Base-by-base conservation (phyloP, 2,329 filamentous ascomycete genomes). In the Corynespora cassiicola region DNA sequence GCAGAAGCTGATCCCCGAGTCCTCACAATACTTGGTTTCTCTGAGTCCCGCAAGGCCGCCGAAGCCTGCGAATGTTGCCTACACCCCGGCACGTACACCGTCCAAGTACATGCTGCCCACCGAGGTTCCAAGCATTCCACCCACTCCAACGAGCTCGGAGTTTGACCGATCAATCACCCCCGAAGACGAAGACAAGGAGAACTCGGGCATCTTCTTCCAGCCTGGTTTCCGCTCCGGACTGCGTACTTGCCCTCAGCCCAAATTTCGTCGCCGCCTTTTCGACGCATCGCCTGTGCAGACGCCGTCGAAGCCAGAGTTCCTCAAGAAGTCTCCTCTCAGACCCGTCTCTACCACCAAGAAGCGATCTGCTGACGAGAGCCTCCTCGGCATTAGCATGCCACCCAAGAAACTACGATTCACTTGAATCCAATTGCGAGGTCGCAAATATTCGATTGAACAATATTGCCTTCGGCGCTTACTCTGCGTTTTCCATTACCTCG, bases 241-340 rank as follows among this genome's bases (percentile, higher is more conserved):
- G 43, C 22, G 18, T 14, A 15, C 14, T 14, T 29, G 7, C 26
- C 8, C 26, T 14, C 26, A 29, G 7, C 8, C 9, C 26, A 29
- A 9, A 9, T 48, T 12, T 56, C 53, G 2, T 47, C 56, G 25
- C 18, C 54, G 52, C 34, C 45, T 59, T 7, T 43, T 58, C 20
- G 23, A 63, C 65, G 44, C 64, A 65, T 67, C 75, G 3, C 77
- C 79, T 39, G 73, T 61, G 32, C 60, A 76, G 54, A 80, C 78
- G 1, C 79, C 79, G 1, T 76, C 77, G 1, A 81, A 81, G 55
- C 74, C 76, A 12, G 53, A 41, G 21, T 54, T 52, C 29, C 56
- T 65, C 16, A 36, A 36, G n/a, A 40, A 58, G 16, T 56, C 54
- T 7, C 55, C 62, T 4, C 22, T 58, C 32, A 51, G 57, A 29